A percentile compares a stretch with the other conserved stretches of the same genome.
Evolutionary conservation across 2,329 filamentous ascomycete genomes (phyloP).

Genomic region (Saccharata proteae): DNA sequence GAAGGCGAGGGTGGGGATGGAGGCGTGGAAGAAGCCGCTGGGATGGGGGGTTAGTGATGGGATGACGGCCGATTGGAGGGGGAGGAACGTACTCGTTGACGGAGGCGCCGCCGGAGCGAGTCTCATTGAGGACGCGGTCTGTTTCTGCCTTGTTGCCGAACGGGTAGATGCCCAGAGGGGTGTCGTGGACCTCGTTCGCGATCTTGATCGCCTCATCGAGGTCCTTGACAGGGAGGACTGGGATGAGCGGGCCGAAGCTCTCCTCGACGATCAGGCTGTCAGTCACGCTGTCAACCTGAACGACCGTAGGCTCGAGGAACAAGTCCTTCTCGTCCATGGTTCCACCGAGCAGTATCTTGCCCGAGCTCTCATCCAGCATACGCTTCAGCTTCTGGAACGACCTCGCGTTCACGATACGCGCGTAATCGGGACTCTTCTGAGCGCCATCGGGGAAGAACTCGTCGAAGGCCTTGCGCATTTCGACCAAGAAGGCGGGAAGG

Average conservation of each 20-base stretch:
- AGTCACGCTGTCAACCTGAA: conserved; percentile 63
- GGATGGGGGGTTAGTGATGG: not conserved
- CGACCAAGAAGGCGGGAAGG: conserved; percentile 57
- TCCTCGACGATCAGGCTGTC: conserved; percentile 74
- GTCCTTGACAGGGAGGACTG: conserved; percentile 63
- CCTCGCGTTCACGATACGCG: conserved; percentile 65
- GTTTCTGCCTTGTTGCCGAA: conserved; percentile 76
- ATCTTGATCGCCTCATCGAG: conserved; percentile 78
- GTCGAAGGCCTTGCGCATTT: conserved; percentile 58
- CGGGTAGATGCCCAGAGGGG: conserved; percentile 70
- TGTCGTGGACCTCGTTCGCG: conserved; percentile 69
- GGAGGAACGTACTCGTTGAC: conserved; percentile 29
- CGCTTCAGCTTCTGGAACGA: conserved; percentile 77
- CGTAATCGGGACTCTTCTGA: conserved; percentile 64
- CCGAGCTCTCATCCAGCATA: conserved; percentile 75
- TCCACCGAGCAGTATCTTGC: conserved; percentile 80
- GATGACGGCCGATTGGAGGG: not conserved
- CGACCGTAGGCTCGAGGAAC: conserved; percentile 86
- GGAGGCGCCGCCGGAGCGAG: conserved; percentile 38
- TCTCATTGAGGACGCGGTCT: conserved; percentile 37
- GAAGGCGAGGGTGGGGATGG: conserved; percentile 61
- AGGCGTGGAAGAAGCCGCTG: conserved; percentile 55
- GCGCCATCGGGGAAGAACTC: conserved; percentile 78
- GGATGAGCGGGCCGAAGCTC: conserved; percentile 86
- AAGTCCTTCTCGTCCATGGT: conserved; percentile 65